These are phyloP conservation scores for Starmerella apicola DNA, from an alignment of 805 yeast species.

Conservation along the genomic window DNA sequence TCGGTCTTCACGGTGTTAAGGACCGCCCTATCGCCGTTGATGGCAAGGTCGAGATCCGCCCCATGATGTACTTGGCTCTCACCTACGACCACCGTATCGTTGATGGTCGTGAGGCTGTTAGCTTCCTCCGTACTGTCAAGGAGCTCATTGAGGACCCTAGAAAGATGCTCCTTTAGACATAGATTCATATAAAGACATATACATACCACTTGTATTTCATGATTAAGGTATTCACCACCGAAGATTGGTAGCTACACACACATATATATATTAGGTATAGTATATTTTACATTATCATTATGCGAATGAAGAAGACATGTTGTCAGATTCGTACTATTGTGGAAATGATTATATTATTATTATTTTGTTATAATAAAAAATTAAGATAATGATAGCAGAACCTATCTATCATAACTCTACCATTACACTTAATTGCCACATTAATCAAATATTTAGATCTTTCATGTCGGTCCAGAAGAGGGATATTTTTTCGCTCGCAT, in stretches of 20 bases:
- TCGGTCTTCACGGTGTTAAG: constrained; percentile 94
- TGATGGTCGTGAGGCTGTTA: constrained; percentile 98
- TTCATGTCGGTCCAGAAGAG: constrained; percentile 60
- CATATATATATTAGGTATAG: too few species aligned
- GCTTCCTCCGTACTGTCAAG: constrained; percentile 89
- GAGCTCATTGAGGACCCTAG: constrained; percentile 98
- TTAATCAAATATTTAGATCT: not conserved
- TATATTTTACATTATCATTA: too few species aligned
- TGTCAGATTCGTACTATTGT: too few species aligned
- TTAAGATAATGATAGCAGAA: too few species aligned
- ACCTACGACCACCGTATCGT: constrained; percentile 96
- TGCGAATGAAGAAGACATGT: too few species aligned
- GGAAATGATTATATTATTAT: too few species aligned
- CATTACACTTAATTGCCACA: not conserved
- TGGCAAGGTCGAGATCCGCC: constrained; percentile 92
- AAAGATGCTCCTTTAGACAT: constrained; percentile 62
- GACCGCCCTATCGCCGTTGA: constrained; percentile 94
- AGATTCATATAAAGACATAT: too few species aligned
- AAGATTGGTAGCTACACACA: too few species aligned
- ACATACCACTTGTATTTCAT: too few species aligned
- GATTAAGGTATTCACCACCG: too few species aligned
- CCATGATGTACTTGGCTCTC: constrained; percentile 98
- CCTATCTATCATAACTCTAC: too few species aligned
- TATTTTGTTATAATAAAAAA: too few species aligned
- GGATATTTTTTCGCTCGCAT: constrained; percentile 61